These are phyloP conservation scores for Trametes maxima DNA, from an alignment of 768 basidiomycete species.

Conservation along the genomic window DNA sequence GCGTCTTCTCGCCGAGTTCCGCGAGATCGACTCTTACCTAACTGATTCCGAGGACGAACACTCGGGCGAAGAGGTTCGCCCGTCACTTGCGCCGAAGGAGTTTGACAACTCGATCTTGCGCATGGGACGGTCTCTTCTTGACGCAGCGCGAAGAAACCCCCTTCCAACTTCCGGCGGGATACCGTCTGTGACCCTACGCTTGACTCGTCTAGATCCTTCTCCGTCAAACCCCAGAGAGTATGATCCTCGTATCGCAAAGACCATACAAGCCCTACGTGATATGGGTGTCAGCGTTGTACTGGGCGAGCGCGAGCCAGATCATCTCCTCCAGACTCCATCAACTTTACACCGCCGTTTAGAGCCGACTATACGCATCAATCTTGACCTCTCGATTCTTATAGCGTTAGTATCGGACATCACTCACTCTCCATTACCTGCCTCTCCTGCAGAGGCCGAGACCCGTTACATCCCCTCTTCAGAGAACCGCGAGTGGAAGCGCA, in stretches of 20 bases:
- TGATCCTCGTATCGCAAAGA: slow-evolving; percentile 63
- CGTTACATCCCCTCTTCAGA: slow-evolving; percentile 64
- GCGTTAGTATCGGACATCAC: slow-evolving; percentile 45
- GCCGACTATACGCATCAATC: slow-evolving; percentile 67
- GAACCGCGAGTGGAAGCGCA: slow-evolving; percentile 61
- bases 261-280: slow-evolving; percentile 52
- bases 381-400: slow-evolving; percentile 84
- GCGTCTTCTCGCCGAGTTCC: slow-evolving; percentile 76
- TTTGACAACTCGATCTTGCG: slow-evolving; percentile 75
- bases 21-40: slow-evolving; percentile 81
- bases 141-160: slow-evolving; percentile 62
- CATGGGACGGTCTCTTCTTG: slow-evolving; percentile 68
- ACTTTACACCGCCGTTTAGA: slow-evolving; percentile 28
- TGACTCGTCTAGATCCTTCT: slow-evolving; percentile 67
- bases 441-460: slow-evolving; percentile 56
- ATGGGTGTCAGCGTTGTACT: slow-evolving; percentile 71
- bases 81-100: slow-evolving; percentile 49
- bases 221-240: slow-evolving; percentile 32
- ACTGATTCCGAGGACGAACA: slow-evolving; percentile 58
- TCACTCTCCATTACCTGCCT: slow-evolving; percentile 46
- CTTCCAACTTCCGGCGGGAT: slow-evolving; percentile 37
- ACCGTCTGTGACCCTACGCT: slow-evolving; percentile 59
- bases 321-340: not conserved
- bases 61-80: slow-evolving; percentile 26
- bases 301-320: slow-evolving; percentile 49